Conservation (phyloP, 306 rosid genomes). For the Carpinus fangiana region DNA sequence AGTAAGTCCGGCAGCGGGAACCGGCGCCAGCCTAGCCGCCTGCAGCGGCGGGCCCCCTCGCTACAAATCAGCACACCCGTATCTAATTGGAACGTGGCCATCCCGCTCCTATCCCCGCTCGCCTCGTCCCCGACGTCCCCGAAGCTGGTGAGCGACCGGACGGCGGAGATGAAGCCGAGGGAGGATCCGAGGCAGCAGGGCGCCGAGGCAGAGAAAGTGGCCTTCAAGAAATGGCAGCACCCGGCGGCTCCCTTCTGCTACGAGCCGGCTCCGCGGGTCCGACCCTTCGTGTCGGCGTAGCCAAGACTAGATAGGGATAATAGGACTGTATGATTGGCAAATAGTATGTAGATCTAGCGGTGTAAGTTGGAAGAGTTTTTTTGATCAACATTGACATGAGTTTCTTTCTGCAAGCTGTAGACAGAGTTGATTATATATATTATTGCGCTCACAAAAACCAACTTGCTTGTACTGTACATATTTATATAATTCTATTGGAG, state of each 20-base stretch:
- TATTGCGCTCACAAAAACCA: too few species aligned
- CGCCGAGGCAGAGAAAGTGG: conserved; percentile 44
- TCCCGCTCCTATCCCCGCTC: conserved; percentile 82
- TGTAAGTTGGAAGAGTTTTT: conserved; percentile 24
- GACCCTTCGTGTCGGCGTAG: conserved; percentile 65
- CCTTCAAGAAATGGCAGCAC: conserved; percentile 85
- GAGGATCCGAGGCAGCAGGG: conserved; percentile 32
- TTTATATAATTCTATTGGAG: too few species aligned
- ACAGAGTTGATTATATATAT: neutral
- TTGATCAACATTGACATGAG: neutral
- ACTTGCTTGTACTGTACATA: too few species aligned
- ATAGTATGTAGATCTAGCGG: conserved; percentile 35
- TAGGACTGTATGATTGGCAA: conserved; percentile 20
- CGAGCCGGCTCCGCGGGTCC: conserved; percentile 51
- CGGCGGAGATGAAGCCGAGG: conserved; percentile 27
- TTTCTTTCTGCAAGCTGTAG: conserved; percentile 14
- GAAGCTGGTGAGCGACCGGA: conserved; percentile 12
- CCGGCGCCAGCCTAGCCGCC: conserved; percentile 54
- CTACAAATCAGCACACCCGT: conserved; percentile 51
- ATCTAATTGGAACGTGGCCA: conserved; percentile 81
- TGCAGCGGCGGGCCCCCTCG: conserved; percentile 84
- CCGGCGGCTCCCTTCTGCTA: conserved; percentile 92
- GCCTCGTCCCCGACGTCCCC: conserved; percentile 58
- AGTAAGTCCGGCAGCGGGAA: conserved; percentile 14
- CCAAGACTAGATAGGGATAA: neutral